These are phyloP conservation scores for Acidiella bohemica DNA, from an alignment of 495 filamentous ascomycete genomes.

Conservation along the genomic window DNA sequence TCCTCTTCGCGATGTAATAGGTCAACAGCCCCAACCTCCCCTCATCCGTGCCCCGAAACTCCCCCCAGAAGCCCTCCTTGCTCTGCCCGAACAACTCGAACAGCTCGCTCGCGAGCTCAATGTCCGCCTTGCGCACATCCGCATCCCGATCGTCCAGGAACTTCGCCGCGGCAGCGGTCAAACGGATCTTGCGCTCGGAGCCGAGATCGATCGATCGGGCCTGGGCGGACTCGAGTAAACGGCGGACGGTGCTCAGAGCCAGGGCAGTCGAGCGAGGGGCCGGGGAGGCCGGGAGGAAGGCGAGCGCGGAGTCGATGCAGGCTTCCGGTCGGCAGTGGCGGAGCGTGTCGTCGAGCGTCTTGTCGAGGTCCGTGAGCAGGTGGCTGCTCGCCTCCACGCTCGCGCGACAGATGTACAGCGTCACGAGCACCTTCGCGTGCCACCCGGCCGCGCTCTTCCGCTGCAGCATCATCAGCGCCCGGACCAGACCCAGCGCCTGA, in stretches of 20 bases:
- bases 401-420: slow-evolving; percentile 46
- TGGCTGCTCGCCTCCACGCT: slow-evolving; percentile 40
- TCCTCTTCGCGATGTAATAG: slow-evolving; percentile 32
- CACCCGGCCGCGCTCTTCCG: slow-evolving; percentile 49
- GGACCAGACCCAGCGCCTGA: slow-evolving; percentile 69
- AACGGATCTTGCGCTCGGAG: slow-evolving; percentile 23
- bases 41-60: slow-evolving; percentile 28
- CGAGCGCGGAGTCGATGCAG: slow-evolving; percentile 40
- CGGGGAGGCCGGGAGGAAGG: slow-evolving; percentile 24
- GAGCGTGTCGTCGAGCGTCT: slow-evolving; percentile 43
- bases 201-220: slow-evolving; percentile 11
- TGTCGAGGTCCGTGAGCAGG: slow-evolving; percentile 44
- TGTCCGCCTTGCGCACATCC: slow-evolving; percentile 65
- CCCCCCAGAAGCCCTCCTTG: slow-evolving; percentile 28
- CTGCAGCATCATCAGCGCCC: slow-evolving; percentile 57
- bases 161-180: slow-evolving; percentile 43
- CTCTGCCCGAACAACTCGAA: slow-evolving; percentile 42
- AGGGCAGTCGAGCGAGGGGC: slow-evolving; percentile 2
- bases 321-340: slow-evolving; percentile 33
- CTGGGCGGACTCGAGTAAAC: slow-evolving; percentile 12
- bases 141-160: slow-evolving; percentile 59
- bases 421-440: slow-evolving; percentile 49
- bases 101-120: slow-evolving; percentile 62
- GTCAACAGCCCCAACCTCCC: slow-evolving; percentile 31
- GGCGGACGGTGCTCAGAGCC: slow-evolving; percentile 16